Conservation (phyloP, 768 basidiomycete genomes). For the Suillus paluster region DNA sequence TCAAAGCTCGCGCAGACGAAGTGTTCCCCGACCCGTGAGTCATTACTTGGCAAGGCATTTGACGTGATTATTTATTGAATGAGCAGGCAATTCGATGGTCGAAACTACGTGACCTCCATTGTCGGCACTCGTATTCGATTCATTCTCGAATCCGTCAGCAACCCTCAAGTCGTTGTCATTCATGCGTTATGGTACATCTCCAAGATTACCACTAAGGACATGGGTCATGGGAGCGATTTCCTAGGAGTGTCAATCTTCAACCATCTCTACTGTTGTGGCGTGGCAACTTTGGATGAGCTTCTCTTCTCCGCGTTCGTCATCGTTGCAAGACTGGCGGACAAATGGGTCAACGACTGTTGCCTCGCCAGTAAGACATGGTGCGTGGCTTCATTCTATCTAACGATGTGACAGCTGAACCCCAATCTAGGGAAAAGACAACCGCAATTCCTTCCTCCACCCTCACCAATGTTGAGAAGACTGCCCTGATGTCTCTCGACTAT, state of each 20-base stretch:
- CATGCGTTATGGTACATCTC: constrained; percentile 39
- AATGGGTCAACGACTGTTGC: constrained; percentile 35
- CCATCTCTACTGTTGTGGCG: constrained; percentile 33
- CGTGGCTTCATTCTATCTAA: constrained; percentile 1
- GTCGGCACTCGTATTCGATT: constrained; percentile 24
- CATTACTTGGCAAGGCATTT: neutral
- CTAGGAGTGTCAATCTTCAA: constrained; percentile 33
- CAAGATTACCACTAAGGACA: constrained; percentile 24
- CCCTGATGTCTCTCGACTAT: constrained; percentile 15
- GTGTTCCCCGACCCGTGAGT: constrained; percentile 12
- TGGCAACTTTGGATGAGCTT: constrained; percentile 34
- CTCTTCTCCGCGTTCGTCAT: constrained; percentile 38
- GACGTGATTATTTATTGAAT: neutral
- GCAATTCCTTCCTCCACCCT: constrained; percentile 26
- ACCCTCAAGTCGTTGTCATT: constrained; percentile 32
- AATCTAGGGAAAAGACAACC: constrained; percentile 25
- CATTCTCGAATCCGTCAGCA: constrained; percentile 24
- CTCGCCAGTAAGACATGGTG: constrained; percentile 38
- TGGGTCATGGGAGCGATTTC: constrained; percentile 25
- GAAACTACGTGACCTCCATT: constrained; percentile 10
- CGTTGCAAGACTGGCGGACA: constrained; percentile 42
- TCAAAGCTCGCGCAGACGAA: constrained; percentile 9
- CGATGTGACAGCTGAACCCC: neutral
- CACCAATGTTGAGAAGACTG: constrained; percentile 27
- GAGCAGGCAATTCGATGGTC: constrained; percentile 22